A percentile compares a stretch with the other conserved stretches of the same genome.
phyloP scores from a whole-genome alignment of 257 asterid species.

The Forsythia viridissima region DNA sequence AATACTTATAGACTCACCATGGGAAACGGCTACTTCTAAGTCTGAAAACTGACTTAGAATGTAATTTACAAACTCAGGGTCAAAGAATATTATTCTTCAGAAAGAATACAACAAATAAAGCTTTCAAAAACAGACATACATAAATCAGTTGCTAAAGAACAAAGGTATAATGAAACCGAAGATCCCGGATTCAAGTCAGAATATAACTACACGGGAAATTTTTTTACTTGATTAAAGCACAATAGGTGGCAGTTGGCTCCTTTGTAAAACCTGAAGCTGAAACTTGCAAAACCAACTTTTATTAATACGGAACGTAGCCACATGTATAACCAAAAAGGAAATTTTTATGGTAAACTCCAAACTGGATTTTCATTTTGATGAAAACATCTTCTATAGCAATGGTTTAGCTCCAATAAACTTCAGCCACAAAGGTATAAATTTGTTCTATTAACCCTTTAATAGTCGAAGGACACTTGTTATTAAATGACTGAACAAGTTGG shows the following conservation, averaged over 20 bases:
- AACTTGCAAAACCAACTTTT: background rate
- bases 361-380: background rate
- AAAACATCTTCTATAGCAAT: background rate
- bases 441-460: background rate
- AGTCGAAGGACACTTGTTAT: background rate
- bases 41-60: constrained; percentile 2
- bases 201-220: background rate
- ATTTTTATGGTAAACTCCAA: background rate
- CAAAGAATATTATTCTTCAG: constrained; percentile 6
- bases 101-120: constrained; percentile 21
- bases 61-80: background rate
- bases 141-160: background rate
- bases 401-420: background rate
- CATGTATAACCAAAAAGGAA: background rate
- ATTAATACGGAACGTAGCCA: background rate
- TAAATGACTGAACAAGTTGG: background rate
- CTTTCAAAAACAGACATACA: constrained; percentile 10
- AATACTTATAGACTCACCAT: background rate
- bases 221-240: background rate
- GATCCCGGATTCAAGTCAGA: background rate
- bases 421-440: background rate
- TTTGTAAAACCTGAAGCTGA: background rate
- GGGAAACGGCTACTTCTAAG: background rate
- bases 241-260: background rate
- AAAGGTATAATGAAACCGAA: background rate